Base-by-base conservation (phyloP, 805 yeast genomes). In the Candida sithepensis region DNA sequence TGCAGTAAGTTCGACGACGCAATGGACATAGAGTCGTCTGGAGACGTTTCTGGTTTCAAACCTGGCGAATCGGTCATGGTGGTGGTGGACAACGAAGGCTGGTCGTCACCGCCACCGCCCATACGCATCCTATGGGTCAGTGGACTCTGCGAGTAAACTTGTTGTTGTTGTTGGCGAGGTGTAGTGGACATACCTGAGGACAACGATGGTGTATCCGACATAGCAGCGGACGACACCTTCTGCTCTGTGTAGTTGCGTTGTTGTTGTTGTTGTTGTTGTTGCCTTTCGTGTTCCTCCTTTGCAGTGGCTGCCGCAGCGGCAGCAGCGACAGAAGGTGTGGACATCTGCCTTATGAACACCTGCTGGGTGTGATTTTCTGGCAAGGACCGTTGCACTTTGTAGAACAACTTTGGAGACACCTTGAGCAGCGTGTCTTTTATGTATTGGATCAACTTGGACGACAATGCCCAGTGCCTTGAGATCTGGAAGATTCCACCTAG, bases 401-500 rank as follows among this genome's bases (percentile, higher is more conserved):
- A 55, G 51, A 65, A 73, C 21, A 77, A 55, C 2, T 67, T 58
- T 1, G 81, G 80, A 2, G 75, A 53, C 2, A 77, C 70, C 37
- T 67, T 72, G 12, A 60, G 54, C 19, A 75, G 52, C 0, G 77
- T 72, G 14, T 77, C 81, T 52, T 71, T 66, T 30, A 77, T 69
- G 52, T 77, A 79, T 32, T 63, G 68, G 7, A 72, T 70, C 43
- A 77, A 59, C 51, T 74, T 77, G 4, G 74, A 69, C 12, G 81
- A 73, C 23, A 77, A 55, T 23, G 71, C 68, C 79, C 81, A 77
- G 52, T 77, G 81, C n/a, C 67, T 54, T 2, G 81, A 73, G 18
- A 77, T 75, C 44, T 76, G 74, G 44, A 67, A 70, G 13, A 75
- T 72, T 6, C 80, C 78, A 13, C 74, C 72, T 14, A 77, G 60